Base-by-base conservation (phyloP, 1,284 basidiomycete species). In the Bjerkandera adusta region DNA sequence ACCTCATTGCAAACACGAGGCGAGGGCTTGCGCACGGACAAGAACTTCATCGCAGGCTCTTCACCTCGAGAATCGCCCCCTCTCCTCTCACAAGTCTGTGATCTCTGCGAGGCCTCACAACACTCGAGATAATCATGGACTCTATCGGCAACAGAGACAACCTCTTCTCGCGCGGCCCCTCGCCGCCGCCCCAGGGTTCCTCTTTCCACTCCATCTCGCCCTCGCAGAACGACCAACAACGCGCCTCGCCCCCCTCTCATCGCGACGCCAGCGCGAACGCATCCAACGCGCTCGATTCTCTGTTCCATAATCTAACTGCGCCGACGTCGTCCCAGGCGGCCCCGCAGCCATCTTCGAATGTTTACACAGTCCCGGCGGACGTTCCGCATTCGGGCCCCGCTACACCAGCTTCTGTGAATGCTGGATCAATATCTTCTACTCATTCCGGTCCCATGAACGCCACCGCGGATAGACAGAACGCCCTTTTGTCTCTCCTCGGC, bases 401-500 rank as follows among this genome's bases (percentile, higher is more conserved):
- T 24, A 77, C 79, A 1, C 78, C 83, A 47, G 66, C 71, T 51
- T 72, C 77, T 53, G 63, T 76, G 51, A 64, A 71, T 37, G 77
- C 81, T 50, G 78, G 77, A 39, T 72, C 75, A 15, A 60, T 70
- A 12, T 63, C 67, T 52, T 67, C 71, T 12, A 64, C 67, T 50
- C 61, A 67, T 27, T 69, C 73, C 50, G 67, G 69, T 30, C 67
- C 70, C 24, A 66, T 66, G 38, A 65, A 71, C 49, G 66, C 76
- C 43, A 68, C 77, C 45, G 65, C 72, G 2, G 85, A 86, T 47
- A 73, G 84, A 49, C 85, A 89, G 66, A 86, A 76, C 57, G 83
- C 85, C 1, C 70, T 90, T 33, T 68, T 90, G 44, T 83, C 83
- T 51, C 69, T 90, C 30, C 71, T 89, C 29, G 75, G 83, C 38